phyloP scores from a whole-genome alignment of 2,329 filamentous ascomycete genomes.

The Ambrosiella cleistominuta region DNA sequence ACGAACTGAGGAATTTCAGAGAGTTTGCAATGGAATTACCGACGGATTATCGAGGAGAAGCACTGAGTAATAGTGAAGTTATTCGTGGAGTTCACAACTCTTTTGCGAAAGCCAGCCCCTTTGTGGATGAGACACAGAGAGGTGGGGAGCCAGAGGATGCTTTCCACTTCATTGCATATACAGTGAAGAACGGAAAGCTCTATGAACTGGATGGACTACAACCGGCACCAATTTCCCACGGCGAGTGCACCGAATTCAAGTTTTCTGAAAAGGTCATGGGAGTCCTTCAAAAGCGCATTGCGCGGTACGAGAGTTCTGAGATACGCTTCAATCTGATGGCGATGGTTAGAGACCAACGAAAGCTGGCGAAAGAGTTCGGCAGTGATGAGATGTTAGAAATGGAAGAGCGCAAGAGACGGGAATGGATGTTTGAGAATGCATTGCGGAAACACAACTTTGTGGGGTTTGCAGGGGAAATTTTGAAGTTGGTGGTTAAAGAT shows the following conservation, averaged over 20 bases:
- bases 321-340: slow-evolving; percentile 93
- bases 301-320: slow-evolving; percentile 68
- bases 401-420: slow-evolving; percentile 67
- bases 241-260: slow-evolving; percentile 46
- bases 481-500: slow-evolving; percentile 64
- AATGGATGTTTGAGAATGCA: slow-evolving; percentile 92
- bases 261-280: slow-evolving; percentile 70
- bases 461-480: slow-evolving; percentile 76
- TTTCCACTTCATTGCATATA: slow-evolving; percentile 97
- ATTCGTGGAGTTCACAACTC: slow-evolving; percentile 75
- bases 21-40: slow-evolving; percentile 78
- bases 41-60: slow-evolving; percentile 47
- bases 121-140: slow-evolving; percentile 75
- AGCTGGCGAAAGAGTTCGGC: slow-evolving; percentile 61
- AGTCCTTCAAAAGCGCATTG: slow-evolving; percentile 72
- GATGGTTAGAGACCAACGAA: slow-evolving; percentile 68
- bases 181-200: slow-evolving; percentile 56
- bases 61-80: slow-evolving; percentile 43
- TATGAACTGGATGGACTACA: slow-evolving; percentile 95
- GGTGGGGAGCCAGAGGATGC: slow-evolving; percentile 64
- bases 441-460: slow-evolving; percentile 89
- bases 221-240: slow-evolving; percentile 80
- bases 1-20: slow-evolving; percentile 57
- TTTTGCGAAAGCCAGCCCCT: slow-evolving; percentile 75
- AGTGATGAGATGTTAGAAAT: slow-evolving; percentile 60